Percentiles rank a stretch among this genome's conserved stretches.
Conservation (phyloP, 768 basidiomycete genomes). For the Austroboletus eburneus region DNA sequence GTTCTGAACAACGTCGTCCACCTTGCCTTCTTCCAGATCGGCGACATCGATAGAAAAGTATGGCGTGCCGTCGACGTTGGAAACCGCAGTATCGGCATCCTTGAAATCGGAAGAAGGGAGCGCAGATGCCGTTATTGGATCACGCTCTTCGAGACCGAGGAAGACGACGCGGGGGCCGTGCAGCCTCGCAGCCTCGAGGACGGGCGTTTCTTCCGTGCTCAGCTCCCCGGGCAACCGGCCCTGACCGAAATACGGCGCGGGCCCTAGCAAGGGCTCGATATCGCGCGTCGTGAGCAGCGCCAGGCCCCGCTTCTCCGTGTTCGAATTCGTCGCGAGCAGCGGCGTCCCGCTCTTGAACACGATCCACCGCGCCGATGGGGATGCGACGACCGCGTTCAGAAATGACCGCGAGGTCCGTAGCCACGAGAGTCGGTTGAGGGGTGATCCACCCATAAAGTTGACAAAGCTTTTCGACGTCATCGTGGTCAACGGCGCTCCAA, state of each 20-base stretch:
- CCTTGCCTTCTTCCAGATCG: constrained; percentile 40
- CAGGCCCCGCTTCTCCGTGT: constrained; percentile 36
- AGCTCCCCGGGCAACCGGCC: constrained; percentile 42
- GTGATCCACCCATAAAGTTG: constrained; percentile 58
- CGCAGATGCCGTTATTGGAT: constrained; percentile 41
- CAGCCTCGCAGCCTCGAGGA: constrained; percentile 56
- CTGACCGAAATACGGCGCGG: constrained; percentile 69
- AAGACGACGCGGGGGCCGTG: constrained; percentile 65
- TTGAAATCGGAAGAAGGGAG: constrained; percentile 66
- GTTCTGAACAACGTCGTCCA: constrained; percentile 41
- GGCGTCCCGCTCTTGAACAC: constrained; percentile 73
- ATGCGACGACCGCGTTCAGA: constrained; percentile 63
- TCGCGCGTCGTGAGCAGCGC: constrained; percentile 58
- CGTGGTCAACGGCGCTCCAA: not conserved
- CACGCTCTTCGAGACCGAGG: constrained; percentile 69
- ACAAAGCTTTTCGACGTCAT: constrained; percentile 33
- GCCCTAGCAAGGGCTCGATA: constrained; percentile 61
- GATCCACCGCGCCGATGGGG: constrained; percentile 68
- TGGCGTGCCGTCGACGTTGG: constrained; percentile 71
- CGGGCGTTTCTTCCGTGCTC: constrained; percentile 21
- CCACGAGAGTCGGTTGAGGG: constrained; percentile 80
- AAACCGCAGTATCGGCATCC: constrained; percentile 47
- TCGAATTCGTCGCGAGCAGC: constrained; percentile 41
- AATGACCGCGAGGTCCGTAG: constrained; percentile 70
- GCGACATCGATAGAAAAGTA: constrained; percentile 82